Evolutionary conservation across 306 rosid species (phyloP).

Genomic region (Arachis hypogaea): DNA sequence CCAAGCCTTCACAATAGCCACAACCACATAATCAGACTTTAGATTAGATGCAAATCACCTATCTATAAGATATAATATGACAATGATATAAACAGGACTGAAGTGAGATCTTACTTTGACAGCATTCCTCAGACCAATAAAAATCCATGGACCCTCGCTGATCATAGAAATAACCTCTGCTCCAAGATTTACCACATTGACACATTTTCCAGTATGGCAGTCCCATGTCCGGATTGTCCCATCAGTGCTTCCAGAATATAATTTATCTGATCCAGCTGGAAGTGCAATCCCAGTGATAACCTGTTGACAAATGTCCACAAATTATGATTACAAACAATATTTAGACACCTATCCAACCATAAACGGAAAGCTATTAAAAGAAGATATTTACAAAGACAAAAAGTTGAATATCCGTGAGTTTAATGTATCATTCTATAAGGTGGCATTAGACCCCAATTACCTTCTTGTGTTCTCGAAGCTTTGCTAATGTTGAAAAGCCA

Average conservation of each 20-base stretch:
- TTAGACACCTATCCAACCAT: background rate
- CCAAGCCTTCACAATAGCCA: conserved; percentile 51
- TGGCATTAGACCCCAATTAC: conserved; percentile 18
- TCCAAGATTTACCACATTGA: conserved; percentile 32
- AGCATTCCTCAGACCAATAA: conserved; percentile 47
- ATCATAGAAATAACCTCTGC: conserved; percentile 47
- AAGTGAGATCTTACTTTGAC: conserved; percentile 43
- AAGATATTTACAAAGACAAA: background rate
- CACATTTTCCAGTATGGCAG: conserved; percentile 50
- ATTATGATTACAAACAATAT: background rate
- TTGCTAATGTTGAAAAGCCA: conserved; percentile 39
- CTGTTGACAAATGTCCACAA: conserved; percentile 30
- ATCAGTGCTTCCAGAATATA: conserved; percentile 53
- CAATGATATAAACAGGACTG: background rate
- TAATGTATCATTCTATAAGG: background rate
- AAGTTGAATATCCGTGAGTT: no score
- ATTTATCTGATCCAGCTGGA: conserved; percentile 45
- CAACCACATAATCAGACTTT: background rate
- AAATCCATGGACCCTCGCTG: conserved; percentile 56
- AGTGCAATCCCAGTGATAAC: conserved; percentile 50
- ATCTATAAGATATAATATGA: background rate
- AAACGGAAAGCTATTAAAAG: background rate
- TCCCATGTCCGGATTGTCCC: conserved; percentile 57
- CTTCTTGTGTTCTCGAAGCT: conserved; percentile 57
- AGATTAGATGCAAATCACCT: background rate